phyloP scores from a whole-genome alignment of 2,329 filamentous ascomycete species.

The Ambrosiella xylebori region DNA sequence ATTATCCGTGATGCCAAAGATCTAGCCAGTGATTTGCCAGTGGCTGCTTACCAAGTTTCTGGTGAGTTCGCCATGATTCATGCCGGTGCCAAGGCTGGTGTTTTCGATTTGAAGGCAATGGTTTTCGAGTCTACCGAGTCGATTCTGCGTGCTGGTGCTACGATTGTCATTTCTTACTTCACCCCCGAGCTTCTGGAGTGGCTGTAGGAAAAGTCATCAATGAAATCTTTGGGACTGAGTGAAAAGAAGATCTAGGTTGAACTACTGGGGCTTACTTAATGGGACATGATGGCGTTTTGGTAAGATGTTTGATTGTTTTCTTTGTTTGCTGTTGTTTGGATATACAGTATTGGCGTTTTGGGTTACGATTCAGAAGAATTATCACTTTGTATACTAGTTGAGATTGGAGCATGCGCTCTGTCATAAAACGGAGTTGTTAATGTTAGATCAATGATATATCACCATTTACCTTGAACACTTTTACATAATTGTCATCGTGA shows the following conservation, averaged over 20 bases:
- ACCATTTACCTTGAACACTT: background rate
- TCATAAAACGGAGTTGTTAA: background rate
- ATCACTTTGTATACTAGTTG: slow-evolving; percentile 5
- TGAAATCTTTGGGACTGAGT: background rate
- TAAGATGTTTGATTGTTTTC: background rate
- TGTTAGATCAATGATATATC: background rate
- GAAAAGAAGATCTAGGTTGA: background rate
- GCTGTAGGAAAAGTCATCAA: slow-evolving; percentile 22
- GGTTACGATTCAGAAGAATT: background rate
- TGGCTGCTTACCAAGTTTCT: slow-evolving; percentile 92
- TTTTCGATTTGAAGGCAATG: slow-evolving; percentile 90
- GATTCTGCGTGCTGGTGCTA: slow-evolving; percentile 81
- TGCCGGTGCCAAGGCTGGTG: slow-evolving; percentile 83
- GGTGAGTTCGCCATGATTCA: slow-evolving; percentile 98
- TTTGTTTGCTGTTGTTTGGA: slow-evolving; percentile 1
- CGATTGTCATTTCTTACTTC: slow-evolving; percentile 88
- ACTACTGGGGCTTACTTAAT: too few relatives aligned
- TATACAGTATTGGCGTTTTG: slow-evolving; percentile 8
- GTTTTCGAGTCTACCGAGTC: slow-evolving; percentile 88
- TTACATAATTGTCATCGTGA: background rate
- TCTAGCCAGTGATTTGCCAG: slow-evolving; percentile 72
- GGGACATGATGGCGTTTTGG: background rate
- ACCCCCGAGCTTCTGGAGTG: slow-evolving; percentile 63
- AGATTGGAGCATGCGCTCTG: background rate
- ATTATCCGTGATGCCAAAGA: slow-evolving; percentile 97